A percentile compares a stretch with the other conserved stretches of the same genome.
Conservation (phyloP, 805 yeast species). For the Saturnispora sanitii region DNA sequence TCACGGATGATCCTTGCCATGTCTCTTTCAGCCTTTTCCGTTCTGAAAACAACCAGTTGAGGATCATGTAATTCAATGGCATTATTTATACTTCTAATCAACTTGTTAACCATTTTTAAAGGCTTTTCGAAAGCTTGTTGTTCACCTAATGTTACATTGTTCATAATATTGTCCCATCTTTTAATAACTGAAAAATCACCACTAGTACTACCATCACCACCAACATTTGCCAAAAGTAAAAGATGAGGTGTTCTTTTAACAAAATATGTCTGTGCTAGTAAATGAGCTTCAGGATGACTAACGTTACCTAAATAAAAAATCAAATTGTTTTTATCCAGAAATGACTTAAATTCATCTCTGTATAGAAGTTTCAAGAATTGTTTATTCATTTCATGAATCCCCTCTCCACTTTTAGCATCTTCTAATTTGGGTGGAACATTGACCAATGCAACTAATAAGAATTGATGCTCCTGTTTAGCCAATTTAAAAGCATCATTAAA, state of each 20-base stretch:
- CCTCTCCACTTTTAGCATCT: conserved; percentile 27
- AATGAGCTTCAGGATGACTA: conserved; percentile 54
- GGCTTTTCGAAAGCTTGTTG: background rate
- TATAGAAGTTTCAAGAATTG: conserved; percentile 32
- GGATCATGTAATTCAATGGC: conserved; percentile 49
- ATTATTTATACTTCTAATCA: conserved; percentile 27
- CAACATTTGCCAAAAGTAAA: conserved; percentile 37
- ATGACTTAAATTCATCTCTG: conserved; percentile 27
- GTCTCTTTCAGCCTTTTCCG: conserved; percentile 51
- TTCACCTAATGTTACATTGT: background rate
- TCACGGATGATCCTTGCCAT: conserved; percentile 48
- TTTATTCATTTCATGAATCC: background rate
- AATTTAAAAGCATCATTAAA: conserved; percentile 35
- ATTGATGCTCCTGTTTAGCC: conserved; percentile 35
- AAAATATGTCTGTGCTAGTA: conserved; percentile 47
- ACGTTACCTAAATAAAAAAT: conserved; percentile 57
- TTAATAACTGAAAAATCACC: conserved; percentile 2
- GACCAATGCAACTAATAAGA: conserved; percentile 44
- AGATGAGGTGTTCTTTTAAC: conserved; percentile 48
- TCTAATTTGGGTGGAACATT: too few relatives aligned
- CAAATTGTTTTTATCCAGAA: conserved; percentile 33
- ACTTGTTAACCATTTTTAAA: conserved; percentile 22
- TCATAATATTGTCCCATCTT: conserved; percentile 1
- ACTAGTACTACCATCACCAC: background rate
- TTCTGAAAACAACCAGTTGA: conserved; percentile 48